Conservation (phyloP, 305 asterid genomes). For the Andrographis paniculata region DNA sequence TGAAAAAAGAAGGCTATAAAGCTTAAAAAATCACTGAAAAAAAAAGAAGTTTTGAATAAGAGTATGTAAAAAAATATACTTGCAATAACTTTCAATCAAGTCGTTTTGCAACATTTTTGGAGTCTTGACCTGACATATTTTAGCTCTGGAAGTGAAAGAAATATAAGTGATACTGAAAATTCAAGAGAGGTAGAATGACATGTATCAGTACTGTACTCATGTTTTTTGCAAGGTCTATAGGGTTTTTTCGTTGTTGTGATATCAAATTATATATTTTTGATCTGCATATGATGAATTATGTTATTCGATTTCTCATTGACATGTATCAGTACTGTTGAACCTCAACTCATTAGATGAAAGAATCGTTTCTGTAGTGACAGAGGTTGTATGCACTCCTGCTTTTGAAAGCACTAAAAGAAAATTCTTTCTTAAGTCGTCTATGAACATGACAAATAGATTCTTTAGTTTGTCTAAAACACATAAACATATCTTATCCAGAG, state of each 20-base stretch:
- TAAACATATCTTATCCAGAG: conserved; percentile 46
- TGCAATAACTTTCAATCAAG: conserved; percentile 88
- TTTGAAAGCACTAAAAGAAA: conserved; percentile 47
- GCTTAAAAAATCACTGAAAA: conserved; percentile 44
- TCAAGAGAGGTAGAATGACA: conserved; percentile 59
- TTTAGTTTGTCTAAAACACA: conserved; percentile 41
- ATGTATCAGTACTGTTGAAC: conserved; percentile 67
- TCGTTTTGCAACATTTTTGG: conserved; percentile 61
- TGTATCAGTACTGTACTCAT: too few species aligned
- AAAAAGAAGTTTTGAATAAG: conserved; percentile 42
- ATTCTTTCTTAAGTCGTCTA: conserved; percentile 22
- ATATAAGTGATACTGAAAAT: conserved; percentile 58
- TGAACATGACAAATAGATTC: conserved; percentile 27
- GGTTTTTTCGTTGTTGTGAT: conserved; percentile 26
- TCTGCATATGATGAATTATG: conserved; percentile 86
- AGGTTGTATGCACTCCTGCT: conserved; percentile 67
- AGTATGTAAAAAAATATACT: conserved; percentile 54
- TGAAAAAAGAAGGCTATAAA: conserved; percentile 61
- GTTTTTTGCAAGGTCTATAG: conserved; percentile 8
- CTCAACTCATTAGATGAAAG: conserved; percentile 55
- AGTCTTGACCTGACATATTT: conserved; percentile 57
- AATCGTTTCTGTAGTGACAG: conserved; percentile 58
- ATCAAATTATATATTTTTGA: conserved; percentile 44
- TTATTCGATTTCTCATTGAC: conserved; percentile 79
- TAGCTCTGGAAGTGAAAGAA: conserved; percentile 58